phyloP scores from a whole-genome alignment of 768 basidiomycete species.

The Pleurotus eryngii region DNA sequence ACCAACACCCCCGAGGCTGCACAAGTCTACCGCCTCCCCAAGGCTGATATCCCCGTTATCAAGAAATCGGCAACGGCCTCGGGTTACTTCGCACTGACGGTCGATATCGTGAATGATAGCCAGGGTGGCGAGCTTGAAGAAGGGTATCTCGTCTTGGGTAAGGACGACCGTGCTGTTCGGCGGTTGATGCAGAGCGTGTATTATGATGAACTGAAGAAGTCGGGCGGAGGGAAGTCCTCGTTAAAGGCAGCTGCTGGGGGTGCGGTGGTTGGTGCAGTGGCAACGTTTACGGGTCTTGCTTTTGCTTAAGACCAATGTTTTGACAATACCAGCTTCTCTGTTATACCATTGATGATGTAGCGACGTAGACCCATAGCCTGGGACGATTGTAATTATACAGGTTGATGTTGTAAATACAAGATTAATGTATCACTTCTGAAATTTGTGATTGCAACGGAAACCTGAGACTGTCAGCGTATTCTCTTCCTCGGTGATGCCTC shows the following conservation, averaged over 20 bases:
- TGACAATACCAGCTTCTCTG: not conserved
- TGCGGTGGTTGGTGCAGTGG: constrained; percentile 59
- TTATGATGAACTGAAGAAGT: constrained; percentile 14
- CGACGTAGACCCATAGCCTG: not conserved
- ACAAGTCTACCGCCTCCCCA: constrained; percentile 46
- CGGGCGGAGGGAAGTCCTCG: constrained; percentile 7
- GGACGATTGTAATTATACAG: too few species aligned
- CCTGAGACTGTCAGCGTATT: not conserved
- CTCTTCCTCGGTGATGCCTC: constrained; percentile 4
- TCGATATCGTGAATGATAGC: constrained; percentile 21
- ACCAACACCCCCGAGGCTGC: constrained; percentile 36
- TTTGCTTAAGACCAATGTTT: constrained; percentile 25
- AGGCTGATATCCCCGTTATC: constrained; percentile 39
- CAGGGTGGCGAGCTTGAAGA: constrained; percentile 31
- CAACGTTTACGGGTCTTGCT: constrained; percentile 57
- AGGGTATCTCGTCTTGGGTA: constrained; percentile 51
- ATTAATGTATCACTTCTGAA: too few species aligned
- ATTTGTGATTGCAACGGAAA: too few species aligned
- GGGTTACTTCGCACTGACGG: constrained; percentile 41
- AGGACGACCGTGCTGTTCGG: constrained; percentile 44
- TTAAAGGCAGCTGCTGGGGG: constrained; percentile 50
- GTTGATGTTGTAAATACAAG: too few species aligned
- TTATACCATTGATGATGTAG: not conserved
- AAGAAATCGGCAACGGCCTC: constrained; percentile 36
- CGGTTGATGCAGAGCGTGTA: constrained; percentile 32